Evolutionary conservation across 495 filamentous ascomycete species (phyloP), one percentile per base, ranked within the genome.

Genomic region (Jackrogersella minutella): DNA sequence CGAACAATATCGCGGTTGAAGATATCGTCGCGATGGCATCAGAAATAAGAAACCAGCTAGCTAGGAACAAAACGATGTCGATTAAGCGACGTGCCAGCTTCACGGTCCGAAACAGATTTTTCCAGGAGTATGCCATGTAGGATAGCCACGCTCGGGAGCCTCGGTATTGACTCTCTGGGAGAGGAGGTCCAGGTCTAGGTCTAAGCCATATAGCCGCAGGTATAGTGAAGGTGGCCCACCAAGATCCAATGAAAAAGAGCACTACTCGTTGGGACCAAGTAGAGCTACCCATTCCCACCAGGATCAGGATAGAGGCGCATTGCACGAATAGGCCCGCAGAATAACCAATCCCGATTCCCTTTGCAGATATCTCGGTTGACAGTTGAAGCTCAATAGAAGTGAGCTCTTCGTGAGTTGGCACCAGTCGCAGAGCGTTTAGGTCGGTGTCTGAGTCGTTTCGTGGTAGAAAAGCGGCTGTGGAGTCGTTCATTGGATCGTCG

Each of bases 21-120:
- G 91, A 95, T 11, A 96, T 92, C 0, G 95, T 99, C 8, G 95
- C 95, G 66, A 99, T 95, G 28, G 90, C 92, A 60, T 99, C 95
- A 44, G 90, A 93, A 1, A 99, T 85, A 11, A 99, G 82, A 74
- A 99, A 97, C 95, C 95, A 99, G 14, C 93, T 92, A 4, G 84
- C 84, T 17, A 98, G 85, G 71, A 99, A 99, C 34, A 98, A 81
- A 26, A 93, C 76, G 43, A 97, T 88, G 71, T 99, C 95, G 65
- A 91, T 88, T 14, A 98, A 82, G 9, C 83, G 89, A 1, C 92
- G 84, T 0, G 95, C 93, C 30, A 92, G 87, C 70, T 86, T 83
- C 5, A 91, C 77, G 0, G 95, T 97, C 57, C 87, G 88, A 39
- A 87, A 92, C 4, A 99, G 84, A 13, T 91, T 92, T 40, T 84